Evolutionary conservation across 805 yeast genomes (phyloP).

Genomic region (Saccharomycopsis selenospora): DNA sequence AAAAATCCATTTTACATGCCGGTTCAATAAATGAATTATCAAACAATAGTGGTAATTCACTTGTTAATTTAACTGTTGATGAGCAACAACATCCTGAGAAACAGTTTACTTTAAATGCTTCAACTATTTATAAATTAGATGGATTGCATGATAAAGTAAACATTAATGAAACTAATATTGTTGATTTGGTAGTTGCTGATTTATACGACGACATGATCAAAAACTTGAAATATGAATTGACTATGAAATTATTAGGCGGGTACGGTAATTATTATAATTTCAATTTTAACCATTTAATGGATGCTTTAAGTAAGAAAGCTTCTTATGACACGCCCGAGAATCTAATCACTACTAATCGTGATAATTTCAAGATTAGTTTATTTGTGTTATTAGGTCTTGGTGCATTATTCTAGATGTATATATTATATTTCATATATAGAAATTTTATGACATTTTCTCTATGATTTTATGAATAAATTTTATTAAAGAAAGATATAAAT

Average conservation of each 20-base stretch:
- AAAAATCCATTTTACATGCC: not conserved
- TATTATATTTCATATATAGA: no score
- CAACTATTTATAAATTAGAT: slow-evolving; percentile 18
- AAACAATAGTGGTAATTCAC: not conserved
- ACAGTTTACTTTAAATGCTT: slow-evolving; percentile 18
- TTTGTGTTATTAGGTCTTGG: slow-evolving; percentile 15
- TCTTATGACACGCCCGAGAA: not conserved
- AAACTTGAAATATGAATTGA: slow-evolving; percentile 17
- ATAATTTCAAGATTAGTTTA: slow-evolving; percentile 9
- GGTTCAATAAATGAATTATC: not conserved
- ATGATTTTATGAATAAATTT: no score
- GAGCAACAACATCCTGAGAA: slow-evolving; percentile 6
- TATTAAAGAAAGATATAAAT: no score
- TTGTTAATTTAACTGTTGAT: not conserved
- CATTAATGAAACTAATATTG: slow-evolving; percentile 11
- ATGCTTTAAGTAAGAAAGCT: slow-evolving; percentile 8
- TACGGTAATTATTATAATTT: slow-evolving; percentile 8
- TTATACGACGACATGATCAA: slow-evolving; percentile 18
- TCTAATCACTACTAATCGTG: slow-evolving; percentile 5
- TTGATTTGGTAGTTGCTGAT: slow-evolving; percentile 13
- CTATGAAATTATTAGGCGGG: slow-evolving; percentile 3
- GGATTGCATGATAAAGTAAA: slow-evolving; percentile 16
- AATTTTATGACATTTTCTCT: no score
- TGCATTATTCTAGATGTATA: slow-evolving; percentile 9
- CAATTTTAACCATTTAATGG: slow-evolving; percentile 10